Conservation (phyloP, 495 filamentous ascomycete species). For the Xylaria grammica region DNA sequence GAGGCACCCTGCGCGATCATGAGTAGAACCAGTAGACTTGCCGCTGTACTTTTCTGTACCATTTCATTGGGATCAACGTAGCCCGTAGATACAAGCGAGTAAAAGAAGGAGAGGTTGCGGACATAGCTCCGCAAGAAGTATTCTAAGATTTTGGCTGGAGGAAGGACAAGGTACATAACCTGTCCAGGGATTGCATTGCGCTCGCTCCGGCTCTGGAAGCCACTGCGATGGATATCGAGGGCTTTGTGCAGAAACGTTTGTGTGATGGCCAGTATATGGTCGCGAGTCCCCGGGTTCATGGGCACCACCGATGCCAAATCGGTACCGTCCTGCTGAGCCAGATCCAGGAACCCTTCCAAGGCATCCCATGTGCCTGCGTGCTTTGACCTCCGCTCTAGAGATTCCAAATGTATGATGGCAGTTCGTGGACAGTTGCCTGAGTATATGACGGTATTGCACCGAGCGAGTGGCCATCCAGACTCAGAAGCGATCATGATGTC, state of each 20-base stretch:
- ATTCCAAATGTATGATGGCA: slow-evolving; percentile 62
- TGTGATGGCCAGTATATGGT: slow-evolving; percentile 67
- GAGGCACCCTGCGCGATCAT: slow-evolving; percentile 71
- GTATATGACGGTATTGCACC: slow-evolving; percentile 58
- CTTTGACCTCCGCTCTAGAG: slow-evolving; percentile 61
- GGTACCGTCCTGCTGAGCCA: slow-evolving; percentile 38
- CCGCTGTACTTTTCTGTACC: slow-evolving; percentile 61
- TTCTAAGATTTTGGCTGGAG: slow-evolving; percentile 63
- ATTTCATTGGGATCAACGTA: slow-evolving; percentile 65
- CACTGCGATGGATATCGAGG: slow-evolving; percentile 61
- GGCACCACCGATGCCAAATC: slow-evolving; percentile 55
- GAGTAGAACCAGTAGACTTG: slow-evolving; percentile 63
- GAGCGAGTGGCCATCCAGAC: slow-evolving; percentile 61
- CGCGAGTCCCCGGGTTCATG: slow-evolving; percentile 55
- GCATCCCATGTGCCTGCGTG: slow-evolving; percentile 55
- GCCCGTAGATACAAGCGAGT: slow-evolving; percentile 56
- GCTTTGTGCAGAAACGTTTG: slow-evolving; percentile 68
- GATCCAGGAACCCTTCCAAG: slow-evolving; percentile 46
- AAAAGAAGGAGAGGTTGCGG: slow-evolving; percentile 62
- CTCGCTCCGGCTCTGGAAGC: slow-evolving; percentile 36
- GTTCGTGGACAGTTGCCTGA: slow-evolving; percentile 61
- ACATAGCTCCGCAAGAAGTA: slow-evolving; percentile 65
- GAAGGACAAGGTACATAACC: slow-evolving; percentile 62
- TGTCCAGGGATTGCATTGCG: slow-evolving; percentile 46
- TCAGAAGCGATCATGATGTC: slow-evolving; percentile 59